phyloP scores from a whole-genome alignment of 352 stramenopile genomes.

The Blastocystis sp. region DNA sequence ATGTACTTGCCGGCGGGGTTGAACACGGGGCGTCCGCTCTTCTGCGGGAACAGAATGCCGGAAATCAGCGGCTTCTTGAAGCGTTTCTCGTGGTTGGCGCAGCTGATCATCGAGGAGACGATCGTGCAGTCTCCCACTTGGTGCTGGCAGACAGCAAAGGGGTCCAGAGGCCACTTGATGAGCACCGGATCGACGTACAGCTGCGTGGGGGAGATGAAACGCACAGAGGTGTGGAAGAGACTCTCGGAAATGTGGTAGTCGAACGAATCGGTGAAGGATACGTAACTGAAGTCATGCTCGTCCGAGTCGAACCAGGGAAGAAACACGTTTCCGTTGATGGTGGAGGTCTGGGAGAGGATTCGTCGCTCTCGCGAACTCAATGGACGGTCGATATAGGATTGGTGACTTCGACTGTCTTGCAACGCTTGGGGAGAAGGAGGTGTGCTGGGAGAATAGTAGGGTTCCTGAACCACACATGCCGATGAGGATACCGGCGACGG shows the following conservation, averaged over 20 bases:
- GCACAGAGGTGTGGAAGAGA: not conserved
- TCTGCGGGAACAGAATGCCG: constrained; percentile 85
- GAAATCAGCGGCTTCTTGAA: constrained; percentile 79
- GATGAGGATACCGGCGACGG: not conserved
- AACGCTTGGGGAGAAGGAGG: not conserved
- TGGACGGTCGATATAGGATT: constrained; percentile 39
- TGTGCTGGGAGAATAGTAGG: not conserved
- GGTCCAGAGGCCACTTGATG: constrained; percentile 8
- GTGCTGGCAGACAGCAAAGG: constrained; percentile 63
- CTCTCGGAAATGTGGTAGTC: not conserved
- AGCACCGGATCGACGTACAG: not conserved
- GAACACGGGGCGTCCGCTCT: constrained; percentile 64
- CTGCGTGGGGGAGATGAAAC: not conserved
- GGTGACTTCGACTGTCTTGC: not conserved
- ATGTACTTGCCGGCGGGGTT: constrained; percentile 87
- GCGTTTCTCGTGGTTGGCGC: constrained; percentile 76
- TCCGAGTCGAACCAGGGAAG: constrained; percentile 4
- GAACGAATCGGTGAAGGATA: not conserved
- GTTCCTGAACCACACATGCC: not conserved
- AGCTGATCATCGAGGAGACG: constrained; percentile 79
- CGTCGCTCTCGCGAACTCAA: not conserved
- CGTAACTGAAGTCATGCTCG: not conserved
- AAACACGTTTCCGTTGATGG: constrained; percentile 9
- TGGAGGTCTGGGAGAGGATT: not conserved
- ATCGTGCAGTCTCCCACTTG: constrained; percentile 83